These are phyloP conservation scores for Paramecium bursaria DNA, from an alignment of 73 alveolate genomes.

Conservation along the genomic window DNA sequence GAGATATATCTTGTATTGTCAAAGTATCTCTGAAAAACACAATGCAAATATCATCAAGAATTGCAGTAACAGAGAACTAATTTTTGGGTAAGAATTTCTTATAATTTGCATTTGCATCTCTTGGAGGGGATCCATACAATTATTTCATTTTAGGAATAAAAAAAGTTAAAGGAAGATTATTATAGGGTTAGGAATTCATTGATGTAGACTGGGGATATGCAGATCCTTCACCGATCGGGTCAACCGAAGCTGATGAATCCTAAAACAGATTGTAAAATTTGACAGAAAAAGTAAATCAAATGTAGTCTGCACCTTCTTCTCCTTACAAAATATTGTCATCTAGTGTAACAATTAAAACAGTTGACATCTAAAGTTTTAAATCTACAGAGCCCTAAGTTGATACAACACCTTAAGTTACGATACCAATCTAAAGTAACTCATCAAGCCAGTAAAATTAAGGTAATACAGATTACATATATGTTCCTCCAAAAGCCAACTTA, in stretches of 20 bases:
- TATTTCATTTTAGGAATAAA: conserved; percentile 46
- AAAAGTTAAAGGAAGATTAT: conserved; percentile 33
- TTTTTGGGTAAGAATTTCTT: conserved; percentile 39
- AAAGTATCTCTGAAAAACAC: conserved; percentile 24
- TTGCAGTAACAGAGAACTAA: background rate
- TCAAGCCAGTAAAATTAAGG: no score
- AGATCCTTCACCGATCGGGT: conserved; percentile 16
- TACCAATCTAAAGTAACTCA: no score
- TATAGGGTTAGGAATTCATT: background rate
- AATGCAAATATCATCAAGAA: conserved; percentile 25
- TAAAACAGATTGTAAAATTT: background rate
- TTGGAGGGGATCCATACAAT: conserved; percentile 60
- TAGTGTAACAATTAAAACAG: no score
- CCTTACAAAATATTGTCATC: no score
- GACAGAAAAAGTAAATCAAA: no score
- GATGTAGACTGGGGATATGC: conserved; percentile 26
- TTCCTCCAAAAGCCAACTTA: no score
- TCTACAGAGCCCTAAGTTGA: no score
- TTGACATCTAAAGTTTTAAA: no score
- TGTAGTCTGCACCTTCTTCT: no score
- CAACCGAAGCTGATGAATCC: background rate
- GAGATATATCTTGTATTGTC: conserved; percentile 36
- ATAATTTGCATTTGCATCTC: conserved; percentile 23
- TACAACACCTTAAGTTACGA: no score
- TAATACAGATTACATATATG: no score